Conservation (phyloP, 306 rosid species). For the Acacia melanoxylon region DNA sequence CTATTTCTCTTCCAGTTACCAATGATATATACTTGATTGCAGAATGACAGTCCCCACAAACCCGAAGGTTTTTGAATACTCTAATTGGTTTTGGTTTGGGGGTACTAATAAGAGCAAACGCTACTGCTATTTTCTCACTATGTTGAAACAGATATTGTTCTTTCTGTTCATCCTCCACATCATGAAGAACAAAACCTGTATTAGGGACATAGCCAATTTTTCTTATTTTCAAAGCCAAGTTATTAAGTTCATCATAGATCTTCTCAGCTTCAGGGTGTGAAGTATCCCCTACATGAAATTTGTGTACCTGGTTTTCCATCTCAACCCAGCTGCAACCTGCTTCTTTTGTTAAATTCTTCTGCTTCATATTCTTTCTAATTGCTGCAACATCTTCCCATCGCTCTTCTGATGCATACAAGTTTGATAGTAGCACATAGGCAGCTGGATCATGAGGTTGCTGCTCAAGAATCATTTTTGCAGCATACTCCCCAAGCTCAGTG, state of each 20-base stretch:
- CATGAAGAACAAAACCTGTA: constrained; percentile 68
- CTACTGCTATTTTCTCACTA: constrained; percentile 73
- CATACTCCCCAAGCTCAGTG: constrained; percentile 59
- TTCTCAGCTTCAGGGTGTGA: constrained; percentile 56
- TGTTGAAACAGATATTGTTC: constrained; percentile 65
- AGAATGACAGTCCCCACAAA: constrained; percentile 65
- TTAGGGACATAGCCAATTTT: constrained; percentile 57
- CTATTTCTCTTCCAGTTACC: constrained; percentile 61
- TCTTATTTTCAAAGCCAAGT: constrained; percentile 47
- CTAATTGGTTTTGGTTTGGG: constrained; percentile 50
- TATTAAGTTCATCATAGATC: constrained; percentile 56
- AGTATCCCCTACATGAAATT: constrained; percentile 67
- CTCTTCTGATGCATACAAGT: constrained; percentile 61
- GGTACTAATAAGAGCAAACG: constrained; percentile 57
- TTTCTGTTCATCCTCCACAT: constrained; percentile 66
- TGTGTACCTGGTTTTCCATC: constrained; percentile 55
- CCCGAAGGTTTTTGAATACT: constrained; percentile 60
- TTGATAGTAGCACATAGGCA: constrained; percentile 56
- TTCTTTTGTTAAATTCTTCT: constrained; percentile 51
- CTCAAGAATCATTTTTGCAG: constrained; percentile 64
- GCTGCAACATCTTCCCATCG: constrained; percentile 59
- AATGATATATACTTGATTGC: constrained; percentile 60
- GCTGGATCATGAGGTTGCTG: constrained; percentile 62
- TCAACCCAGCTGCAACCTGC: constrained; percentile 73
- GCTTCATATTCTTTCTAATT: constrained; percentile 59